A percentile compares a stretch with the other conserved stretches of the same genome.
phyloP scores from a whole-genome alignment of 2,329 filamentous ascomycete species.

The Diaporthe vaccinii region DNA sequence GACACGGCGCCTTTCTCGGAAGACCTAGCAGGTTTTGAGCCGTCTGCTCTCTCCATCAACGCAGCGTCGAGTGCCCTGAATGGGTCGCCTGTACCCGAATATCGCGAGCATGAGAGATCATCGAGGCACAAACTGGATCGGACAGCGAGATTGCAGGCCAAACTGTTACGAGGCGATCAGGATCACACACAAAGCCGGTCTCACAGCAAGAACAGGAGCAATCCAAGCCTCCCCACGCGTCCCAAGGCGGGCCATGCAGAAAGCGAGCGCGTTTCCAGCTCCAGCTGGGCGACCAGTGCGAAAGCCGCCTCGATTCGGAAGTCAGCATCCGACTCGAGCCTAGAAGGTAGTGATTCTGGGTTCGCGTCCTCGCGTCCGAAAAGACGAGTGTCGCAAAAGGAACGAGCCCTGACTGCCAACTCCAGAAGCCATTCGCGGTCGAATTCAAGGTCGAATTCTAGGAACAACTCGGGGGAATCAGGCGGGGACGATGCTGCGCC shows the following conservation, averaged over 20 bases:
- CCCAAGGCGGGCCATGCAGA: conserved; percentile 40
- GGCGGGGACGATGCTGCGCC: conserved; percentile 56
- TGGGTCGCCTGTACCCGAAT: conserved; percentile 46
- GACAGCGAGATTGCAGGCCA: conserved; percentile 23
- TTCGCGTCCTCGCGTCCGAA: conserved; percentile 29
- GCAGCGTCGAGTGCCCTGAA: conserved; percentile 69
- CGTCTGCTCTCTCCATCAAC: conserved; percentile 66
- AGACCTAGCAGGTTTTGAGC: conserved; percentile 54
- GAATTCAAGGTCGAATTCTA: conserved; percentile 37
- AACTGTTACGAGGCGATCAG: conserved; percentile 34
- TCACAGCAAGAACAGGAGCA: conserved; percentile 44
- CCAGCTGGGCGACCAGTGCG: conserved; percentile 23
- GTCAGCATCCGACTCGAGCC: conserved; percentile 38
- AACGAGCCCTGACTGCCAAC: conserved; percentile 8
- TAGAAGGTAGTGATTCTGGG: conserved; percentile 36
- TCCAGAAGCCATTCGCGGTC: conserved; percentile 26
- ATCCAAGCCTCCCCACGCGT: conserved; percentile 42
- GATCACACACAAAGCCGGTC: conserved; percentile 41
- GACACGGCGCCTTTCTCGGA: conserved; percentile 53
- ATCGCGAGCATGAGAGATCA: conserved; percentile 42
- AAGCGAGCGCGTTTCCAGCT: conserved; percentile 32
- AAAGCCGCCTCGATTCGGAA: conserved; percentile 32
- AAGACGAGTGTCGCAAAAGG: conserved; percentile 37
- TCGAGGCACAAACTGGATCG: conserved; percentile 28
- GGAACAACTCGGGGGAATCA: conserved; percentile 51